Evolutionary conservation across 148 eudicot species (phyloP), one percentile per base, ranked within the genome.

Genomic region (Persicaria tinctoria): DNA sequence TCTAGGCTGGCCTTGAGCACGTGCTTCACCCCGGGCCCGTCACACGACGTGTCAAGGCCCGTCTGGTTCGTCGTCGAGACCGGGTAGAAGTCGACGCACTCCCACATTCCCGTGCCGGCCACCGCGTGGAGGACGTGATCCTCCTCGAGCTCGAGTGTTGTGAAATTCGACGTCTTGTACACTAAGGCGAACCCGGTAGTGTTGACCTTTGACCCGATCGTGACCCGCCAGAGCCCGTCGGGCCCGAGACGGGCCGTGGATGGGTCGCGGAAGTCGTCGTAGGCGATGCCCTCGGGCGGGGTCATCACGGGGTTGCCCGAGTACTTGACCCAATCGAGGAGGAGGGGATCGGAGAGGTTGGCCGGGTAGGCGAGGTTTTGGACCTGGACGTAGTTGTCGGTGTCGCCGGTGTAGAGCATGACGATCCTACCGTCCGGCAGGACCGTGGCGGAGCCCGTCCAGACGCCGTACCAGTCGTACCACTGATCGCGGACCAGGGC

Each of bases 71-170:
- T 87, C 0, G 80, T 79, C 0, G 92, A 90, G 16, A 95, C 85
- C 57, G 97, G 98, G 80, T 82, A 95, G 72, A 66, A 95, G 69
- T 95, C 98, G 17, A 95, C 86, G 78, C 98, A 95, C 71, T 95
- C 98, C 97, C 98, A 95, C 98, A 95, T 95, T 46, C 97, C 98
- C 73, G 97, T 90, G 60, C 86, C 89, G n/a, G 90, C 84, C 4
- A 92, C 98, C 1, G 59, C 81, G 64, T 95, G 97, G 48, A 92
- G 76, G 0, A 77, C 72, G 46, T 78, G 86, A 0, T 86, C 89
- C 73, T 88, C 89, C 71, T 83, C 83, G 4, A 89, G 76, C 76
- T 92, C 97, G 56, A 75, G 90, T 16, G 57, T 76, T 0, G 74
- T 83, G 60, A 95, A 95, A 16, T 95, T 79, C 0, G 63, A 72